Evolutionary conservation across 306 rosid species (phyloP).

Genomic region (Corylus heterophylla): DNA sequence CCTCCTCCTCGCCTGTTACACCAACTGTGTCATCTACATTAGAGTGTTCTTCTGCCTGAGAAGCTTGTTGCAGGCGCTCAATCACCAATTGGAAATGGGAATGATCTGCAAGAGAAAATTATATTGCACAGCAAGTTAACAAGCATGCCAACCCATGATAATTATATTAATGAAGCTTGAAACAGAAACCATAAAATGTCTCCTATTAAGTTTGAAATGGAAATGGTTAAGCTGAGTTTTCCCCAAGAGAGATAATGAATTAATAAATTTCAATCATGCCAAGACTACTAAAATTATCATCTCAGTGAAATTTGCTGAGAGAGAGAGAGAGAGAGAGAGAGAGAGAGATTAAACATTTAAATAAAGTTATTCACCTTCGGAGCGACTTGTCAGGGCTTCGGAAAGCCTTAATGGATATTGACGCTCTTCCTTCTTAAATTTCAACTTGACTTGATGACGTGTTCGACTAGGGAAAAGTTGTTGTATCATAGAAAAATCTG

Average conservation of each 20-base stretch:
- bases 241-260: neutral
- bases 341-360: conserved; percentile 20
- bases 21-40: conserved; percentile 45
- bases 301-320: neutral
- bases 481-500: conserved; percentile 77
- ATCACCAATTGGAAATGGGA: conserved; percentile 53
- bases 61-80: conserved; percentile 58
- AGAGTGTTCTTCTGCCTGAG: conserved; percentile 55
- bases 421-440: conserved; percentile 77
- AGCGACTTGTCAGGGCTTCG: conserved; percentile 57
- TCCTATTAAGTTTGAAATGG: neutral
- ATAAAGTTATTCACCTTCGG: conserved; percentile 48
- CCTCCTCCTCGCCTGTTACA: conserved; percentile 41
- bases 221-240: neutral
- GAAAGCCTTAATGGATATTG: conserved; percentile 53
- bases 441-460: conserved; percentile 67
- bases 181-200: neutral
- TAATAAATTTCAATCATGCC: neutral
- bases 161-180: neutral
- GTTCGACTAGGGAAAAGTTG: conserved; percentile 69
- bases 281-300: neutral
- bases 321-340: neutral
- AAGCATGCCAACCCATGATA: neutral
- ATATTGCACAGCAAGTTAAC: neutral
- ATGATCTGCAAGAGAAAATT: conserved; percentile 45